Base-by-base conservation (phyloP, 192 early-diverging fungal genomes). In the Allomyces macrogynus region DNA sequence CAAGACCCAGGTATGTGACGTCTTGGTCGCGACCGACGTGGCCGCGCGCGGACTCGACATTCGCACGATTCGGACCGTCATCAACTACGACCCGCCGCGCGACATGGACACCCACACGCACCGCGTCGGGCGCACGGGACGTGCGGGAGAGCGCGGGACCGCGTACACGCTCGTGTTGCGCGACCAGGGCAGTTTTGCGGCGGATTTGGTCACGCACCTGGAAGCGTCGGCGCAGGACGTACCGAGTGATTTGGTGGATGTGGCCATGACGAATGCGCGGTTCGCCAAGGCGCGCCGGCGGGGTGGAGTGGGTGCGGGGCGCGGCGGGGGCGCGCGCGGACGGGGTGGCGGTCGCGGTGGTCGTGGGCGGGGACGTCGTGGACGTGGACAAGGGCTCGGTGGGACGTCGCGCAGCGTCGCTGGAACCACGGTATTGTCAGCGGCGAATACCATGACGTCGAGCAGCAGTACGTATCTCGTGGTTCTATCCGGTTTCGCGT, bases 21-120 rank as follows among this genome's bases (percentile, higher is more conserved):
- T 86, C 5, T 65, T 89, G 24, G 81, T 87, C 16, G 80, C 83
- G 7, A 84, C 83, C 2, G 81, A 87, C 64, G 83, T 85, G 5
- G 86, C 84, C 7, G 87, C 86, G 10, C 77, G 90, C 43, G 90
- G 90, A 43, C 75, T 92, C 23, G 90, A 92, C 69, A 89, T 92
- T 65, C 87, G 87, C 62, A 62, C 75, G 0, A 75, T 92, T 18
- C 76, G 80, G 40, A 88, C 76, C 1, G 90, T 92, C 9, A 72
- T 92, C 66, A 89, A 90, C 73, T 90, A 84, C 70, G 88, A 90
- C 67, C 72, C 84, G 24, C 86, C 90, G 10, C 73, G 81, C 24
- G 90, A 92, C 67, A 90, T 90, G 63, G 88, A 92, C 71, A 79
- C 83, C 0, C 88, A 92, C 77, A 80, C 87, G 4, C 90, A 92